Conservation (phyloP, 2,329 filamentous ascomycete genomes). For the Aspergillus aculeatus region DNA sequence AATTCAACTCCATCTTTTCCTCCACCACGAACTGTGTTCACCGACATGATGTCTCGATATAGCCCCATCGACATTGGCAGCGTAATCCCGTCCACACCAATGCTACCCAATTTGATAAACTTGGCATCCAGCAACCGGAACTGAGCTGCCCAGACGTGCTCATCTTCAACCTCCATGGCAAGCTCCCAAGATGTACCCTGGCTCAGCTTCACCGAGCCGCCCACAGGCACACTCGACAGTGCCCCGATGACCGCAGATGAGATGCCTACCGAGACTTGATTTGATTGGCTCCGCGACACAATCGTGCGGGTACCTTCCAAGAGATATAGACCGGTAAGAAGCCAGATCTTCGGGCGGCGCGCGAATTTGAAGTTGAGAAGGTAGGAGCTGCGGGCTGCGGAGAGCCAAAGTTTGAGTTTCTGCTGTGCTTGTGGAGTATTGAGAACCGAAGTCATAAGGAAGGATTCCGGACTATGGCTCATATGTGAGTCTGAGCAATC, state of each 20-base stretch:
- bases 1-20: conserved; percentile 6
- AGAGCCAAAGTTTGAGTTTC: conserved; percentile 26
- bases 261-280: conserved; percentile 18
- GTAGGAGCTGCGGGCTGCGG: conserved; percentile 23
- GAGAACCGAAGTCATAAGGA: conserved; percentile 20
- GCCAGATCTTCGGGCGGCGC: conserved; percentile 27
- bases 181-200: conserved; percentile 23
- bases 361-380: conserved; percentile 26
- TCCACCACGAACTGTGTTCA: conserved; percentile 17
- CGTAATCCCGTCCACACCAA: conserved; percentile 9
- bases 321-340: conserved; percentile 24
- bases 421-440: conserved; percentile 17
- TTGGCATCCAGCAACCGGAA: conserved; percentile 24
- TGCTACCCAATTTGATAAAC: conserved; percentile 17
- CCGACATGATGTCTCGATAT: conserved; percentile 26
- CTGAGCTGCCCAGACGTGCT: conserved; percentile 30
- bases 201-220: conserved; percentile 24
- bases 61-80: conserved; percentile 20
- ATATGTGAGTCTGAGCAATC: background rate
- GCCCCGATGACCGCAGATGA: conserved; percentile 22
- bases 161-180: conserved; percentile 24
- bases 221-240: conserved; percentile 24
- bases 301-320: conserved; percentile 21
- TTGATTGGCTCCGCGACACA: conserved; percentile 16
- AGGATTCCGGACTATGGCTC: conserved; percentile 19